Percentiles rank a stretch among this genome's conserved stretches.
Conservation (phyloP, 176 grass and related monocot genomes). For the Raddia distichophylla region DNA sequence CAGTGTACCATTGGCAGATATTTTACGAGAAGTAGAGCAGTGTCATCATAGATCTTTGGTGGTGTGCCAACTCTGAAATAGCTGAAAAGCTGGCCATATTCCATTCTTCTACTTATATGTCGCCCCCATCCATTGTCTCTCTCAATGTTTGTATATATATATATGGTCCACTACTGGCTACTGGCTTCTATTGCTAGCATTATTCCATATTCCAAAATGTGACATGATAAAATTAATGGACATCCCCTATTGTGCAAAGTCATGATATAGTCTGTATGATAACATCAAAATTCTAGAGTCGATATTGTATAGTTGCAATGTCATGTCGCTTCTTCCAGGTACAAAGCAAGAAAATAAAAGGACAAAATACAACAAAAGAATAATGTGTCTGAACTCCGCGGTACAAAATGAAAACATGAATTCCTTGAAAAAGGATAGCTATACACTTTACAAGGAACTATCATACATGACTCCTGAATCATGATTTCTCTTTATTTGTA, state of each 20-base stretch:
- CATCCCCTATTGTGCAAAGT: not conserved
- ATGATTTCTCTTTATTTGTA: conserved; percentile 51
- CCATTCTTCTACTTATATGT: not conserved
- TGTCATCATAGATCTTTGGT: not conserved
- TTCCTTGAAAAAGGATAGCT: conserved; percentile 6
- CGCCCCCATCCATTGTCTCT: not conserved
- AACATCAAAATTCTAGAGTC: not conserved
- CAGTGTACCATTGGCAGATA: not conserved
- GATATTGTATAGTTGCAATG: not conserved
- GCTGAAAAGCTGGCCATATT: not conserved
- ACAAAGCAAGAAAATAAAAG: conserved; percentile 20
- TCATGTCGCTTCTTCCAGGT: not conserved
- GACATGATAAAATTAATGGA: not conserved
- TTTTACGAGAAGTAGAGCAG: not conserved
- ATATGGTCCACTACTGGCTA: not conserved
- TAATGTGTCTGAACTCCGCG: not conserved
- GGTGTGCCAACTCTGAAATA: conserved; percentile 8
- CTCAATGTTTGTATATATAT: not conserved
- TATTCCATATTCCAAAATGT: conserved; percentile 15
- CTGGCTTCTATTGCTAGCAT: not conserved
- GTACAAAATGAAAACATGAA: conserved; percentile 22
- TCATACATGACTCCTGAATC: conserved; percentile 37
- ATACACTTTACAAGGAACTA: conserved; percentile 48
- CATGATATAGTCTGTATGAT: not conserved
- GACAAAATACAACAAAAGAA: conserved; percentile 32